Conservation (phyloP, 108 stramenopile genomes). For the Cyclotella kingstonii region DNA sequence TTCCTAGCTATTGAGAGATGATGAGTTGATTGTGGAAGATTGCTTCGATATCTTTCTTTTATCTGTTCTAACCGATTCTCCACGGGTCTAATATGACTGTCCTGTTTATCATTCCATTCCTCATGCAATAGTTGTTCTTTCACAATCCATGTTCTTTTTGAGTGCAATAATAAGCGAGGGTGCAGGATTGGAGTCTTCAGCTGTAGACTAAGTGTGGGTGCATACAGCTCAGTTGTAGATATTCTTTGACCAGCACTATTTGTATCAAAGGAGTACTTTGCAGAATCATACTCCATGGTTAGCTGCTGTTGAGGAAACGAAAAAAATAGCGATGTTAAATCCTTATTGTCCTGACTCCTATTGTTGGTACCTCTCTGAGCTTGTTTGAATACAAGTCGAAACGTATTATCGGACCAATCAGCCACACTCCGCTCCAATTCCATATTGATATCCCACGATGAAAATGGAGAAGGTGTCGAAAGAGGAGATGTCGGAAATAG, state of each 20-base stretch:
- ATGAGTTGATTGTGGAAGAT: constrained; percentile 14
- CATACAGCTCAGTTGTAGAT: constrained; percentile 1
- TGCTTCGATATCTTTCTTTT: constrained; percentile 13
- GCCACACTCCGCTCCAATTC: no score
- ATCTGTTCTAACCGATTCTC: constrained; percentile 17
- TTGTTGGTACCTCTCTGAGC: not conserved
- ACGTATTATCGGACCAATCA: no score
- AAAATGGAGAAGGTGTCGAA: no score
- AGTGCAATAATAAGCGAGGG: constrained; percentile 26
- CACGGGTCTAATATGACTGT: constrained; percentile 4
- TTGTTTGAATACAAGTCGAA: no score
- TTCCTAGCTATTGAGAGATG: not conserved
- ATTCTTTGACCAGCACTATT: not conserved
- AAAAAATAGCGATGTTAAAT: not conserved
- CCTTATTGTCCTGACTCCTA: not conserved
- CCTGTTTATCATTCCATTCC: constrained; percentile 9
- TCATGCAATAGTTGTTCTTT: no score
- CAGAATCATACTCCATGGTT: constrained; percentile 37
- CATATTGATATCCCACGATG: no score
- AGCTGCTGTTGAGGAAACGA: constrained; percentile 2
- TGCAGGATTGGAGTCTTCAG: constrained; percentile 28
- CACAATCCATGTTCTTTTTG: constrained; percentile 23
- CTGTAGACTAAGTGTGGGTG: constrained; percentile 25
- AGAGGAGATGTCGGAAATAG: no score
- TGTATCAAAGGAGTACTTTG: constrained; percentile 14